These are phyloP conservation scores for Paecilomyces dactylethromorphus DNA, from an alignment of 2,329 filamentous ascomycete species.

Conservation along the genomic window DNA sequence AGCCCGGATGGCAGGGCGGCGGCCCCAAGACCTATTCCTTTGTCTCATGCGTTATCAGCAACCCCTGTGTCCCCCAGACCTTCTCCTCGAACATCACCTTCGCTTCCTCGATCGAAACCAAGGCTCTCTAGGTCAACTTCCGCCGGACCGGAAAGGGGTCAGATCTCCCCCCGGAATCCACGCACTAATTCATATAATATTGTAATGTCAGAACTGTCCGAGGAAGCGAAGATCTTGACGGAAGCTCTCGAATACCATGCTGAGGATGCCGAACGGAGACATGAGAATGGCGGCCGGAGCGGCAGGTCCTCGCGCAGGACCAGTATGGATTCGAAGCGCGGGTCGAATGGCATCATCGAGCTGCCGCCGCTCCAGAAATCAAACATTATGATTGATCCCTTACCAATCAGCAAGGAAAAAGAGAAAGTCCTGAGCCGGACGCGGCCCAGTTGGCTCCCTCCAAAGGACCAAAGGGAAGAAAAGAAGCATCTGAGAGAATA, in stretches of 20 bases:
- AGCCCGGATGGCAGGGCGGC: conserved; percentile 38
- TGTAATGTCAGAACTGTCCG: conserved; percentile 51
- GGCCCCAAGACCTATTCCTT: conserved; percentile 34
- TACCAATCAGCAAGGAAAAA: conserved; percentile 62
- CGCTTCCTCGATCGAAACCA: conserved; percentile 17
- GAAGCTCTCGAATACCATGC: conserved; percentile 54
- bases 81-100: conserved; percentile 22
- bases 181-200: conserved; percentile 55
- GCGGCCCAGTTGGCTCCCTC: conserved; percentile 62
- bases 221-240: conserved; percentile 55
- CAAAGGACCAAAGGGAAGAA: conserved; percentile 79
- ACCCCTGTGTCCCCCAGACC: conserved; percentile 4
- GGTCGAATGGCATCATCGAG: conserved; percentile 36
- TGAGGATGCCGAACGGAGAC: conserved; percentile 39
- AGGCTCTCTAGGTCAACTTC: conserved; percentile 23
- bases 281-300: conserved; percentile 42
- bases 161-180: conserved; percentile 35
- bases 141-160: conserved; percentile 35
- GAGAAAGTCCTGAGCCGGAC: conserved; percentile 59
- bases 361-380: conserved; percentile 57
- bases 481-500: conserved; percentile 73
- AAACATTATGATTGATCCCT: conserved; percentile 59
- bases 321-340: conserved; percentile 31
- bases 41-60: conserved; percentile 28
- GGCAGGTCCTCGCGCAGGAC: conserved; percentile 30